Evolutionary conservation across 257 asterid genomes (phyloP), one percentile per base, ranked within the genome.

Genomic region (Solanum megistacrolobum): DNA sequence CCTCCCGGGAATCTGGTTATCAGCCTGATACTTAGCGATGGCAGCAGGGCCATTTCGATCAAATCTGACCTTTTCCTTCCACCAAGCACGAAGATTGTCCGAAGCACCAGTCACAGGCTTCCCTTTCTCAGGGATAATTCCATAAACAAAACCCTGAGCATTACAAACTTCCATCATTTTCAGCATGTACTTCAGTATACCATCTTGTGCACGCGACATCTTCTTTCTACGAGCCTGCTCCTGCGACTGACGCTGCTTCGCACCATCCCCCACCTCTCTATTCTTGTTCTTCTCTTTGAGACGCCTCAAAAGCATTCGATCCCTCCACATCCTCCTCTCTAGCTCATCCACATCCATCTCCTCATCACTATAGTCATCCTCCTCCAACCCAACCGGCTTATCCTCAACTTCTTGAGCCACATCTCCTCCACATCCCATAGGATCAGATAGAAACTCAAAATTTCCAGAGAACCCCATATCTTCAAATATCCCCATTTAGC

Each of bases 191-290:
- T 94, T 94, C 89, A 94, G 85, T 91, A 94, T 94, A 13, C 93
- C 94, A 66, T 93, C 96, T 87, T 93, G 95, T 0, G 96, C 95
- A 0, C 94, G 94, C 41, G 96, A 94, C 96, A 94, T 94, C 72
- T 94, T 94, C 92, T 92, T 94, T 89, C 96, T 71, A 25, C 95
- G 93, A 0, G 95, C 95, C 83, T 92, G 96, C 90, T 94, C 96
- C 74, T 89, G 93, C 5, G 95, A 90, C 41, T 90, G 93, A 4
- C 91, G 92, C 86, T 89, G 91, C 93, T 90, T 92, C 3, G 89
- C 78, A 7, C 83, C 71, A 34, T 89, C 94, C 13, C 11, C 38
- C 85, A 48, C 91, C 83, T 87, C 92, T 82, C 90, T 91, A 31
- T 66, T 78, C 91, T 92, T 93, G 87, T 89, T 90, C 86, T 91